These are phyloP conservation scores for Meyerozyma sp. DNA, from an alignment of 1,139 yeast species.

Conservation along the genomic window DNA sequence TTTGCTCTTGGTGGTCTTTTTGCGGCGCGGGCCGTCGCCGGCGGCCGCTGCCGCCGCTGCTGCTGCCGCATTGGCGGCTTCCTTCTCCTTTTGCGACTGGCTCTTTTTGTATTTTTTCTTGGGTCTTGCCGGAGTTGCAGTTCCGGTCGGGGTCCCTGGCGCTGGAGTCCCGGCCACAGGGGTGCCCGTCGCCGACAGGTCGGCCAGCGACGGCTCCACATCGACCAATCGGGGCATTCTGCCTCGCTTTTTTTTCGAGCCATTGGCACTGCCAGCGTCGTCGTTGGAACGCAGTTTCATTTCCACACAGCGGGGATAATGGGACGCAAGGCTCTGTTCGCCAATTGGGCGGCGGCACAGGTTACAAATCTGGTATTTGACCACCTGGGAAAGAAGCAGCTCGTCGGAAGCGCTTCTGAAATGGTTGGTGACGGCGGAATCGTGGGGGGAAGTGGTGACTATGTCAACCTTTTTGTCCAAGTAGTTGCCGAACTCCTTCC, in stretches of 20 bases:
- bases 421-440: conserved; percentile 11
- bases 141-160: conserved; percentile 20
- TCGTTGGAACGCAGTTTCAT: conserved; percentile 27
- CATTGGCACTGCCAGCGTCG: conserved; percentile 14
- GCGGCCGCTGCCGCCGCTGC: conserved; percentile 38
- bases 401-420: conserved; percentile 23
- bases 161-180: conserved; percentile 26
- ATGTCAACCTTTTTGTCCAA: conserved; percentile 44
- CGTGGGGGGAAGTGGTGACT: conserved; percentile 11
- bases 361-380: conserved; percentile 61
- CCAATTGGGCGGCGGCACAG: conserved; percentile 63
- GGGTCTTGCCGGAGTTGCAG: conserved; percentile 20
- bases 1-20: conserved; percentile 45
- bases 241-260: conserved; percentile 27
- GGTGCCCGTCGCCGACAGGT: conserved; percentile 30
- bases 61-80: conserved; percentile 45
- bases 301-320: conserved; percentile 44
- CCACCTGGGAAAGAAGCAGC: conserved; percentile 37
- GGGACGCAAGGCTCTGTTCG: conserved; percentile 37
- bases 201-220: conserved; percentile 36
- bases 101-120: conserved; percentile 44
- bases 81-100: conserved; percentile 40
- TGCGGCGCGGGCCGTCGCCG: conserved; percentile 22
- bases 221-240: conserved; percentile 21
- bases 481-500: conserved; percentile 63